Percentiles rank a stretch among this genome's conserved stretches.
phyloP scores from a whole-genome alignment of 768 basidiomycete genomes.

The Pleurotus sapidus region DNA sequence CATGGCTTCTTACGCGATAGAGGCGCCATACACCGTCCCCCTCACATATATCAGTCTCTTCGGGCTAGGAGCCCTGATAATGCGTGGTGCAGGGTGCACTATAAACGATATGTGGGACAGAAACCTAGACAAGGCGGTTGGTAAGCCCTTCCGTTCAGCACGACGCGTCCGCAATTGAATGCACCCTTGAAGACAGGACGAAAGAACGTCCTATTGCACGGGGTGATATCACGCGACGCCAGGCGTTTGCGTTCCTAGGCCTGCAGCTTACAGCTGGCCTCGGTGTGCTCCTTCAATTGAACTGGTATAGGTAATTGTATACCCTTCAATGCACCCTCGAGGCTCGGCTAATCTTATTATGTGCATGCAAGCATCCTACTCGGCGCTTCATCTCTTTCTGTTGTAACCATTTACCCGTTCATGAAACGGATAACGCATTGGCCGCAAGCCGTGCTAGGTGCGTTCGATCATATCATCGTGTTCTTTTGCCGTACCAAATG shows the following conservation, averaged over 20 bases:
- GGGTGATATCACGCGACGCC: constrained; percentile 71
- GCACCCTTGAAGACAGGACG: constrained; percentile 64
- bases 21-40: constrained; percentile 64
- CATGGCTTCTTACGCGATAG: constrained; percentile 85
- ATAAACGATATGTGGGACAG: constrained; percentile 99
- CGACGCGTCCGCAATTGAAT: neutral
- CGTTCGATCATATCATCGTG: neutral
- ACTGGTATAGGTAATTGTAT: constrained; percentile 87
- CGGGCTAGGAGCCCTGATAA: constrained; percentile 86
- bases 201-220: constrained; percentile 83
- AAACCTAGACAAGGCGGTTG: constrained; percentile 88
- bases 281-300: constrained; percentile 84
- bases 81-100: constrained; percentile 98
- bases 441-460: constrained; percentile 95
- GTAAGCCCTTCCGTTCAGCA: constrained; percentile 37
- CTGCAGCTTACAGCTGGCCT: constrained; percentile 80
- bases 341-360: too few relatives aligned
- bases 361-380: constrained; percentile 66
- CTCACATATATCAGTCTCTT: constrained; percentile 80
- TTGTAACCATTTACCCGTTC: constrained; percentile 89
- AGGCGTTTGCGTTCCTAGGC: constrained; percentile 81
- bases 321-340: too few relatives aligned
- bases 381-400: constrained; percentile 85
- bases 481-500: neutral
- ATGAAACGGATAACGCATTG: constrained; percentile 98